Evolutionary conservation across 2,329 filamentous ascomycete genomes (phyloP), one percentile per base, ranked within the genome.

Genomic region (Tolypocladium inflatum): DNA sequence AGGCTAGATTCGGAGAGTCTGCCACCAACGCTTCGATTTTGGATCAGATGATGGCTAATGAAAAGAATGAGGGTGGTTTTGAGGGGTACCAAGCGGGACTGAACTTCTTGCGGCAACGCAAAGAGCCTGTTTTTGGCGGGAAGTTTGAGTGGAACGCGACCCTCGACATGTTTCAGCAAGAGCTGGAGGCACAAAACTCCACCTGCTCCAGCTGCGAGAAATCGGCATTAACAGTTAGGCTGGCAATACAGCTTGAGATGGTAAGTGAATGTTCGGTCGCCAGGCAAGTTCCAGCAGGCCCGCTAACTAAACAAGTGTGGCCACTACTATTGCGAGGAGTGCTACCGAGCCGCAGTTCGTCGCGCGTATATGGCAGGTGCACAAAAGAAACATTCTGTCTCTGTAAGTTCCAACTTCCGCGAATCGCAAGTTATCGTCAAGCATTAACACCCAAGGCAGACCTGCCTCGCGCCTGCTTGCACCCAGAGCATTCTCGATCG

Each of bases 281-380:
- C 9, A 4, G 35, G 35, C 13, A 15, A 37, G 35, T 33, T 33
- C 8, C 35, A 37, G 11, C 11, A 13, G 3, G 35, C 35, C 15
- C 35, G 11, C 35, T 37, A 5, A 37, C 35, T 13, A 4, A 13
- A 15, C 35, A 37, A 73, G 73, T 75, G 74, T 35, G 58, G 60
- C 0, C 73, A 76, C 53, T 26, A 68, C 1, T 73, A 68, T 41
- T 75, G 73, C 57, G 1, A 2, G 0, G 2, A 4, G 0, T 75
- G 72, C 41, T 45, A 70, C 2, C 1, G 21, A 1, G 33, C 26
- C 3, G 26, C 54, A 39, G 1, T 41, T 41, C 15, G 6, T 15
- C 35, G 5, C 11, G 4, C 13, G 35, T 13, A 5, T 5, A 37
- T 4, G 11, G 35, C 35, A 37, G 3, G 11, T 37, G 35, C 35